Percentiles rank a stretch among this genome's conserved stretches.
These are phyloP conservation scores for Cercospora sp. DNA, from an alignment of 2,329 filamentous ascomycete genomes.

Conservation along the genomic window DNA sequence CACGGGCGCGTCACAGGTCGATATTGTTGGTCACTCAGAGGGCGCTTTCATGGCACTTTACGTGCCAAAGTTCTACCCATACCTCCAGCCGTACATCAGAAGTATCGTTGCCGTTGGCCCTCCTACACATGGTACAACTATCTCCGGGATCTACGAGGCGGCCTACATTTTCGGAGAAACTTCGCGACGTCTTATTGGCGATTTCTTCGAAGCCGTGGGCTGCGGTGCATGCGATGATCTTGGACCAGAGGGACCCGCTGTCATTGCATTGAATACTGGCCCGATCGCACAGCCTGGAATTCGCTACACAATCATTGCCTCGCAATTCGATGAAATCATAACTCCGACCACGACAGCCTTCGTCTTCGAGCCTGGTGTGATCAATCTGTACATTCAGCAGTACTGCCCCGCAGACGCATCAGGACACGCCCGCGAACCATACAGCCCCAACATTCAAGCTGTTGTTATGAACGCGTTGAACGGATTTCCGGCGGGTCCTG, in stretches of 20 bases:
- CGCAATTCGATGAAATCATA: conserved; percentile 22
- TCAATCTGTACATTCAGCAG: conserved; percentile 22
- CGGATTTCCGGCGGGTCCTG: neutral
- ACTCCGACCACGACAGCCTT: conserved; percentile 21
- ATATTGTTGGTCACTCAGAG: conserved; percentile 16
- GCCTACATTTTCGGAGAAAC: conserved; percentile 15
- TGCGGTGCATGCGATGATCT: conserved; percentile 20
- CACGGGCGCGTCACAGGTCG: conserved; percentile 14
- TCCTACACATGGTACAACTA: conserved; percentile 15
- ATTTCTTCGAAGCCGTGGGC: conserved; percentile 4
- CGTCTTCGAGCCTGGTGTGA: conserved; percentile 18
- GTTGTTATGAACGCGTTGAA: conserved; percentile 15
- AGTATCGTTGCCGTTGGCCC: conserved; percentile 14
- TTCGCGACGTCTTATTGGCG: conserved; percentile 11
- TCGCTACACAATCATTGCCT: conserved; percentile 20
- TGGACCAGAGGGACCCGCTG: conserved; percentile 13
- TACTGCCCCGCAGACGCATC: conserved; percentile 20
- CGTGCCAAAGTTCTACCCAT: conserved; percentile 18
- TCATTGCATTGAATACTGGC: conserved; percentile 17
- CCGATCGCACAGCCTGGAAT: conserved; percentile 21
- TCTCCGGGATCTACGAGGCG: conserved; percentile 9
- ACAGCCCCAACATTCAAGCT: conserved; percentile 15
- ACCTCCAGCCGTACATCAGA: conserved; percentile 1
- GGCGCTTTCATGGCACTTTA: conserved; percentile 15
- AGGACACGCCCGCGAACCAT: conserved; percentile 17